These are phyloP conservation scores for Pestalotiopsis fici DNA, from an alignment of 2,329 filamentous ascomycete species.

Conservation along the genomic window DNA sequence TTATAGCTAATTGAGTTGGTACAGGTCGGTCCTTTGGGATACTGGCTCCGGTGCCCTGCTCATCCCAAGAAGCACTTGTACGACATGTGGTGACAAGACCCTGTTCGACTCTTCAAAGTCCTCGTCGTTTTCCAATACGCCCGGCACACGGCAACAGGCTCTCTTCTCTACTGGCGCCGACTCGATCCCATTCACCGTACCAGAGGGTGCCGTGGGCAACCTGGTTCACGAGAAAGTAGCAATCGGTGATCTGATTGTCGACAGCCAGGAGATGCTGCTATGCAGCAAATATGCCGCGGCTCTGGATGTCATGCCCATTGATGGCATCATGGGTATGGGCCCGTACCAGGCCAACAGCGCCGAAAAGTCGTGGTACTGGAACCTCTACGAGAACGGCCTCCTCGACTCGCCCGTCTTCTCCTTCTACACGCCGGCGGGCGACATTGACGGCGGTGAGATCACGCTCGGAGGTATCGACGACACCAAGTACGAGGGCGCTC, in stretches of 20 bases:
- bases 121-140: constrained; percentile 24
- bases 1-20: background rate
- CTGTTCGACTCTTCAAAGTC: constrained; percentile 30
- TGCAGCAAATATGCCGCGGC: constrained; percentile 29
- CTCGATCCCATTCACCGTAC: constrained; percentile 23
- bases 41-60: constrained; percentile 30
- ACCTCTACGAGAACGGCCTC: constrained; percentile 23
- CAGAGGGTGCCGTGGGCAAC: constrained; percentile 23
- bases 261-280: constrained; percentile 29
- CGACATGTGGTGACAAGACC: constrained; percentile 21
- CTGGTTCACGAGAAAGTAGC: constrained; percentile 29
- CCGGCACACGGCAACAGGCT: constrained; percentile 15
- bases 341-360: constrained; percentile 4
- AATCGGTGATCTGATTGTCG: constrained; percentile 21
- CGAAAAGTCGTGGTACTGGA: constrained; percentile 26
- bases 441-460: constrained; percentile 24
- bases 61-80: constrained; percentile 28
- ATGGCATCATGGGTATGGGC: constrained; percentile 34
- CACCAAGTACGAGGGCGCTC: constrained; percentile 26
- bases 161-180: constrained; percentile 28
- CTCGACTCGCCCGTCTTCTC: constrained; percentile 28
- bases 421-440: constrained; percentile 24
- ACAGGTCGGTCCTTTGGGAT: constrained; percentile 32
- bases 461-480: constrained; percentile 34
- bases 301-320: constrained; percentile 26